phyloP scores from a whole-genome alignment of 176 grass and related monocot species.

The Saccharum officinarum region DNA sequence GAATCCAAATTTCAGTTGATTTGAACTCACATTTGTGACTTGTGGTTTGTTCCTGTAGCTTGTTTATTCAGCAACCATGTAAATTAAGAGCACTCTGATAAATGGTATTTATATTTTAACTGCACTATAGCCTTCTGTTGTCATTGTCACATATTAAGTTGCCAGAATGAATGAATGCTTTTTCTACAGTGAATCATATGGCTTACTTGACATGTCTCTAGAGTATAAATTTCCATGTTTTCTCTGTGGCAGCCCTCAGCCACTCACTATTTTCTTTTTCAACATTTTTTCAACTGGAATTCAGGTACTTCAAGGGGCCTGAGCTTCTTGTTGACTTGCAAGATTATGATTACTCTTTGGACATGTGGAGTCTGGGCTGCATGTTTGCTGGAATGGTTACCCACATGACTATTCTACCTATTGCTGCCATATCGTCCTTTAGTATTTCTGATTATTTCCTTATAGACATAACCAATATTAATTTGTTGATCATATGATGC shows the following conservation, averaged over 20 bases:
- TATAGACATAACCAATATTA: neutral
- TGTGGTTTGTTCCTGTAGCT: conserved; percentile 5
- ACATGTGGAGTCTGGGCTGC: conserved; percentile 94
- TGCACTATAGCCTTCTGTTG: neutral
- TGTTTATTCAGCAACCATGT: neutral
- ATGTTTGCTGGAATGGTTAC: conserved; percentile 88
- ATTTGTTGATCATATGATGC: conserved; percentile 1
- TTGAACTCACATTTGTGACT: neutral
- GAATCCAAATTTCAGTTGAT: neutral
- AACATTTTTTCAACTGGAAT: conserved; percentile 25
- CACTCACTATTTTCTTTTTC: neutral
- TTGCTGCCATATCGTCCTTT: conserved; percentile 3
- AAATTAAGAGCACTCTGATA: neutral
- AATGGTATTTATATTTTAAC: neutral
- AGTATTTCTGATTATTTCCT: neutral
- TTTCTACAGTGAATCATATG: conserved; percentile 7
- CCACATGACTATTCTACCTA: neutral
- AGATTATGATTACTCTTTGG: conserved; percentile 90
- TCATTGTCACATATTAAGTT: neutral
- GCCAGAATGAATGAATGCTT: neutral
- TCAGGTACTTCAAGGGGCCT: conserved; percentile 83
- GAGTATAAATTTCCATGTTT: neutral
- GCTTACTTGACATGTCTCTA: neutral
- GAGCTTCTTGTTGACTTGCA: conserved; percentile 88
- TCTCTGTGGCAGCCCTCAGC: neutral